Base-by-base conservation (phyloP, 2,329 filamentous ascomycete species). In the Plectosphaerella cucumerina region DNA sequence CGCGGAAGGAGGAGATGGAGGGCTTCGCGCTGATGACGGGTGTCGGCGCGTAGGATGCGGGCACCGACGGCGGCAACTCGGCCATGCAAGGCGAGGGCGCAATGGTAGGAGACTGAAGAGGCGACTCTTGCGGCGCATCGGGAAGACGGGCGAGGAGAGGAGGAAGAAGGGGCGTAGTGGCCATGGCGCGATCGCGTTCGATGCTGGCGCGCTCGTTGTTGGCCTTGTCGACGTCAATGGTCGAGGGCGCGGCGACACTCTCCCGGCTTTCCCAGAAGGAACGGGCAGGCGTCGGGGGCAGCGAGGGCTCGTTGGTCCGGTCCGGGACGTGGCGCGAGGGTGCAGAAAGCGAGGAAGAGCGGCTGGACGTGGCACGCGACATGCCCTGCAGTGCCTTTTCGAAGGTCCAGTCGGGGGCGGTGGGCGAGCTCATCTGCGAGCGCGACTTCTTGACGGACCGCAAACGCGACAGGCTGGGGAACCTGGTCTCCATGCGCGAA, bases 61-160 rank as follows among this genome's bases (percentile, higher is more conserved):
- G 51, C 14, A 56, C 61, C 6, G 63, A 56, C 4, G 88, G 87
- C 53, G 65, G 69, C 49, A 64, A 64, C 44, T 76, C 60, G 31
- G 70, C 71, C 3, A 65, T 64, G 18, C 59, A 65, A 18, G 64
- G 69, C 55, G 78, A 71, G n/a, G 85, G 83, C 10, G 86, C 89
- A 17, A 94, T 80, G 0, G 84, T 87, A 1, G 91, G 91, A 0
- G 90, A 95, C 67, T 95, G 90, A 22, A 96, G 74, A n/a, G 92
- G 90, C 8, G 90, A 95, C 52, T 89, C 80, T 31, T 86, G 75
- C 1, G 80, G 78, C 41, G 81, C 69, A 43, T 74, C 69, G 33
- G 78, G 71, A 20, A 76, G 70, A 50, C 81, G 79, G 23, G 81
- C 84, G 73, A 95, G 81, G 34, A 94, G 77, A 1, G 92, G 92